Evolutionary conservation across 2,329 filamentous ascomycete species (phyloP).

Genomic region (Fusarium sp.): DNA sequence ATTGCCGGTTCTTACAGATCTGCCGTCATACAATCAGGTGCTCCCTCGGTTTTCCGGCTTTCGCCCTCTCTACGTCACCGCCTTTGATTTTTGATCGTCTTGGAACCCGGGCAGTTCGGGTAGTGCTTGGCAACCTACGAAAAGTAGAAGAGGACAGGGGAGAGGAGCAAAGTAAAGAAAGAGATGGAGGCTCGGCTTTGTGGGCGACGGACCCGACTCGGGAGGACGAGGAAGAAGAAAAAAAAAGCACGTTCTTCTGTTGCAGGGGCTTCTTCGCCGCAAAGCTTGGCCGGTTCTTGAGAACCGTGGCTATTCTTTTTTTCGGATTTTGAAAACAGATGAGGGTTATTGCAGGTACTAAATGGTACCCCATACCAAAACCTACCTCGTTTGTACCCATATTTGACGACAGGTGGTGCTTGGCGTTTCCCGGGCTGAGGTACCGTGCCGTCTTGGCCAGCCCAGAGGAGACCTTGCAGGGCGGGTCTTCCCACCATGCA

Average conservation of each 20-base stretch:
- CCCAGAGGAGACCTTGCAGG: conserved; percentile 22
- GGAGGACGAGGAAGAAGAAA: not conserved
- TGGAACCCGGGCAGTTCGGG: conserved; percentile 3
- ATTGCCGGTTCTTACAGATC: conserved; percentile 33
- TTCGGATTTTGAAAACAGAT: conserved; percentile 16
- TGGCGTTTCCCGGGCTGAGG: conserved; percentile 23
- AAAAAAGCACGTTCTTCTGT: conserved; percentile 19
- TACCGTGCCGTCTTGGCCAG: conserved; percentile 29
- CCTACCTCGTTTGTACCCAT: conserved; percentile 27
- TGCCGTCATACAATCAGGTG: conserved; percentile 33
- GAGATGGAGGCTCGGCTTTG: conserved; percentile 1
- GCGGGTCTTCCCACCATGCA: conserved; percentile 16
- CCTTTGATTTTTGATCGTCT: conserved; percentile 2
- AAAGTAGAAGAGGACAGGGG: not conserved
- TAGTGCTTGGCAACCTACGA: not conserved
- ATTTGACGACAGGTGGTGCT: conserved; percentile 28
- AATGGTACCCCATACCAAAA: conserved; percentile 31
- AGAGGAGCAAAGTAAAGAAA: conserved; percentile 3
- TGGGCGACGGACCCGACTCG: not conserved
- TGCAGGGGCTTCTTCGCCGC: conserved; percentile 25
- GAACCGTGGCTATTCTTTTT: conserved; percentile 8
- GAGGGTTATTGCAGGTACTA: conserved; percentile 14
- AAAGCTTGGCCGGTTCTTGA: conserved; percentile 29
- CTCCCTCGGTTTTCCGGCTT: conserved; percentile 27
- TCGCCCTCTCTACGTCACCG: conserved; percentile 32